phyloP scores from a whole-genome alignment of 805 yeast genomes.

The Hanseniaspora mollemarum region DNA sequence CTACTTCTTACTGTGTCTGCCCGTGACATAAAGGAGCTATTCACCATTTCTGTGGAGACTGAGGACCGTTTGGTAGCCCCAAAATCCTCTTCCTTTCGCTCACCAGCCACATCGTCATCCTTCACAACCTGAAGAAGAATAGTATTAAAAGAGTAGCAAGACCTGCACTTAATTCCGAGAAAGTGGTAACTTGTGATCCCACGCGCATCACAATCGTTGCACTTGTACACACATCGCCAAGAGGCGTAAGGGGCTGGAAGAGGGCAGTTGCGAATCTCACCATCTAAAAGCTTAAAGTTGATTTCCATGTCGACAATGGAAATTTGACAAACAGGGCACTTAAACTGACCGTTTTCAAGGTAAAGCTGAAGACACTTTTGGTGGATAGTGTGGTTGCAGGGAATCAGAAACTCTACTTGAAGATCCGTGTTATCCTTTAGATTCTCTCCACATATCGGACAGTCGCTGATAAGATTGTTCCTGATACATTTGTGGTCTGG shows the following conservation, averaged over 20 bases:
- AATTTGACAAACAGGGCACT: conserved; percentile 82
- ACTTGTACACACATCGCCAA: conserved; percentile 66
- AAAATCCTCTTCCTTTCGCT: conserved; percentile 15
- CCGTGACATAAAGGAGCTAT: conserved; percentile 7
- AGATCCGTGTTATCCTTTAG: conserved; percentile 2
- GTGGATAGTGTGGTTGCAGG: conserved; percentile 90
- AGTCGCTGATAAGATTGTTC: conserved; percentile 11
- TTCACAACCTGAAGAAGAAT: conserved; percentile 58
- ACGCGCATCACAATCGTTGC: conserved; percentile 82
- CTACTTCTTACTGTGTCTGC: background rate
- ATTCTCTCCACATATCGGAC: conserved; percentile 6
- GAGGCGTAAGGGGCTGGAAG: conserved; percentile 67
- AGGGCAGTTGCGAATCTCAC: conserved; percentile 63
- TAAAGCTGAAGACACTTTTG: conserved; percentile 71
- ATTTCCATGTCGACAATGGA: conserved; percentile 81
- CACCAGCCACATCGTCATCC: conserved; percentile 32
- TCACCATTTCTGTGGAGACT: conserved; percentile 12
- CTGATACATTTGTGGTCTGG: conserved; percentile 9
- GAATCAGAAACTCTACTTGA: conserved; percentile 18
- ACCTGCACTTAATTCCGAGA: conserved; percentile 76
- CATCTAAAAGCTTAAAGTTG: conserved; percentile 74
- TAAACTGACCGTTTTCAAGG: conserved; percentile 61
- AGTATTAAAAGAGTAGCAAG: conserved; percentile 80
- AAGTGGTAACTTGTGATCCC: conserved; percentile 68
- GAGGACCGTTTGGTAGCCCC: conserved; percentile 11